These are phyloP conservation scores for Patellaria atrata DNA, from an alignment of 495 filamentous ascomycete species.

Conservation along the genomic window DNA sequence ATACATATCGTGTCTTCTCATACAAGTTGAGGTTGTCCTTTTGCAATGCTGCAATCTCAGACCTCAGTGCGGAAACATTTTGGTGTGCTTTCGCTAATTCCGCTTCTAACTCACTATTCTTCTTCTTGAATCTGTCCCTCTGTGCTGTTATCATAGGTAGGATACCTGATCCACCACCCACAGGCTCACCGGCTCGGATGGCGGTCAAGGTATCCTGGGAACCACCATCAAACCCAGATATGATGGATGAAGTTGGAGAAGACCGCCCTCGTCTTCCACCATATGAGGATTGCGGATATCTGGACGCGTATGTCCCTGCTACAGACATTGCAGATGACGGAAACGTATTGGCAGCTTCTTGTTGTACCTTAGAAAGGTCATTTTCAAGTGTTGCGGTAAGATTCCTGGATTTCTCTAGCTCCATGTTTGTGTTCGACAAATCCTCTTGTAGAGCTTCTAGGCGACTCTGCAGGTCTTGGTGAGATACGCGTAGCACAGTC, in stretches of 20 bases:
- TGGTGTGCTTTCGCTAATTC: constrained; percentile 73
- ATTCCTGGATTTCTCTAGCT: constrained; percentile 71
- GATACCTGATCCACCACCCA: constrained; percentile 77
- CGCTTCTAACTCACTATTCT: constrained; percentile 79
- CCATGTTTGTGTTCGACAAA: constrained; percentile 66
- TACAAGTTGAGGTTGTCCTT: constrained; percentile 95
- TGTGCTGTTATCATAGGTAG: constrained; percentile 97
- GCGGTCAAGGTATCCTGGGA: constrained; percentile 35
- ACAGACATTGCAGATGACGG: constrained; percentile 79
- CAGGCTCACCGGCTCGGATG: constrained; percentile 50
- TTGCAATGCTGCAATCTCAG: constrained; percentile 83
- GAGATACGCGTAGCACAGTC: constrained; percentile 81
- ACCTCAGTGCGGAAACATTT: constrained; percentile 70
- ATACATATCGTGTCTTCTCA: constrained; percentile 94
- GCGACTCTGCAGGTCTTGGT: constrained; percentile 75
- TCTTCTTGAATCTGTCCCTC: constrained; percentile 94
- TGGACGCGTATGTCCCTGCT: constrained; percentile 78
- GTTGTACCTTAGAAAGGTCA: constrained; percentile 75
- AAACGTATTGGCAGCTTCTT: constrained; percentile 68
- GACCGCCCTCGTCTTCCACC: constrained; percentile 36
- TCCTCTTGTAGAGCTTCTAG: constrained; percentile 71
- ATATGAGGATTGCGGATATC: constrained; percentile 62
- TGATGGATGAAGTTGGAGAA: constrained; percentile 96
- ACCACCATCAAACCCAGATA: constrained; percentile 71
- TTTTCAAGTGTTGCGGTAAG: constrained; percentile 84